Percentiles rank a stretch among this genome's conserved stretches.
phyloP scores from a whole-genome alignment of 2,329 filamentous ascomycete species.

The Ceratocystis variospora region DNA sequence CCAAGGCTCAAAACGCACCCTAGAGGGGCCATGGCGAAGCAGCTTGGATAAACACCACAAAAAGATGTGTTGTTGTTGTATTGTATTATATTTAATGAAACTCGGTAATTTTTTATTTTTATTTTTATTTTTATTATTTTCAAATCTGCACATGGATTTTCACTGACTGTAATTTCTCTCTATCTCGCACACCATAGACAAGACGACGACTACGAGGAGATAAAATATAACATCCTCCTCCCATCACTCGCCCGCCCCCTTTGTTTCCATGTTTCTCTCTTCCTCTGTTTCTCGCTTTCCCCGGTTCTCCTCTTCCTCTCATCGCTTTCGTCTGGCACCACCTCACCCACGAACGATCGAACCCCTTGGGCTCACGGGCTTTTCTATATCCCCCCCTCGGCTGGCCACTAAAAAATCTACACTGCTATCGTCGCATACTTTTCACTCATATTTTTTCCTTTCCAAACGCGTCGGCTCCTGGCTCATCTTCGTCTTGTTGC shows the following conservation, averaged over 20 bases:
- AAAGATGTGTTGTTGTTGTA: not conserved
- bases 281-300: not conserved
- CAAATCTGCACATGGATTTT: constrained; percentile 1
- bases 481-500: no score
- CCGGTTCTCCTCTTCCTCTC: not conserved
- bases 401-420: not conserved
- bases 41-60: not conserved
- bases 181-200: no score
- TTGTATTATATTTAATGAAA: not conserved
- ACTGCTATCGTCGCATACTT: not conserved
- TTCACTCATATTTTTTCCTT: not conserved
- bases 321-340: not conserved
- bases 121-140: not conserved
- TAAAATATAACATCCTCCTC: not conserved
- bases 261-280: not conserved
- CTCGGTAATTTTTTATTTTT: not conserved
- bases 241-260: not conserved
- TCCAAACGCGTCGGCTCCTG: not conserved
- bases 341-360: no score
- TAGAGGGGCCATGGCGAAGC: not conserved
- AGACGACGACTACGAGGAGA: no score
- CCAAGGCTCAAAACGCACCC: no score
- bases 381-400: not conserved
- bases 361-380: not conserved
- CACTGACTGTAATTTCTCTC: not conserved